Evolutionary conservation across 192 early-diverging fungal genomes (phyloP).

Genomic region (Coemansia sp.): DNA sequence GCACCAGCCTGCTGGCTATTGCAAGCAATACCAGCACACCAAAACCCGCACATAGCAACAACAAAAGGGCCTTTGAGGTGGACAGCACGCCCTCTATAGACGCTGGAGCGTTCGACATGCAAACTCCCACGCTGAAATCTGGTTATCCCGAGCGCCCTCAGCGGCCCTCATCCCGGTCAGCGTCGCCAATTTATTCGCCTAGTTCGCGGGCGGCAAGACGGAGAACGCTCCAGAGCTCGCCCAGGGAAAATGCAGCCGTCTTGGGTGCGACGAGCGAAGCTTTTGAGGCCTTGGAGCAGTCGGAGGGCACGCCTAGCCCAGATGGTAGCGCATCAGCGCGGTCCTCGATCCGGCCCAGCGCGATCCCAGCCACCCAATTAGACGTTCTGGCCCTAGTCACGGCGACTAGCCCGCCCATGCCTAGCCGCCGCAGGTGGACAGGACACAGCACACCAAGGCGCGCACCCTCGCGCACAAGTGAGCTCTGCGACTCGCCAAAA

Average conservation of each 20-base stretch:
- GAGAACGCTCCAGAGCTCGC: background rate
- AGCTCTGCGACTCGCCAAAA: background rate
- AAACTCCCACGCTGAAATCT: background rate
- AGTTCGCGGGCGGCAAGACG: constrained; percentile 44
- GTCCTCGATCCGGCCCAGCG: constrained; percentile 7
- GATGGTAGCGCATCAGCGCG: background rate
- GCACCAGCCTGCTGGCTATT: background rate
- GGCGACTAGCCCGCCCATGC: constrained; percentile 54
- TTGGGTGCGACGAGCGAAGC: background rate
- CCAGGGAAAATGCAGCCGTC: background rate
- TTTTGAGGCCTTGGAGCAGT: background rate
- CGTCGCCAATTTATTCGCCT: constrained; percentile 36
- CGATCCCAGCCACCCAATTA: constrained; percentile 46
- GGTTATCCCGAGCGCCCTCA: background rate
- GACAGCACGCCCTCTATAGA: background rate
- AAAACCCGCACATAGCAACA: background rate
- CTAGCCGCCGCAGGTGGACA: constrained; percentile 42
- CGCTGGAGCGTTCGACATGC: background rate
- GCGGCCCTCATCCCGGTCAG: constrained; percentile 9
- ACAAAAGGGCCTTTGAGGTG: background rate
- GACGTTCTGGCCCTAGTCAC: constrained; percentile 52
- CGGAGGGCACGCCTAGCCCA: background rate
- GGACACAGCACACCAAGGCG: constrained; percentile 34
- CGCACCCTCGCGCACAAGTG: background rate
- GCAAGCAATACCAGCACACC: background rate